Conservation (phyloP, 768 basidiomycete species). For the Favolaschia claudopus region DNA sequence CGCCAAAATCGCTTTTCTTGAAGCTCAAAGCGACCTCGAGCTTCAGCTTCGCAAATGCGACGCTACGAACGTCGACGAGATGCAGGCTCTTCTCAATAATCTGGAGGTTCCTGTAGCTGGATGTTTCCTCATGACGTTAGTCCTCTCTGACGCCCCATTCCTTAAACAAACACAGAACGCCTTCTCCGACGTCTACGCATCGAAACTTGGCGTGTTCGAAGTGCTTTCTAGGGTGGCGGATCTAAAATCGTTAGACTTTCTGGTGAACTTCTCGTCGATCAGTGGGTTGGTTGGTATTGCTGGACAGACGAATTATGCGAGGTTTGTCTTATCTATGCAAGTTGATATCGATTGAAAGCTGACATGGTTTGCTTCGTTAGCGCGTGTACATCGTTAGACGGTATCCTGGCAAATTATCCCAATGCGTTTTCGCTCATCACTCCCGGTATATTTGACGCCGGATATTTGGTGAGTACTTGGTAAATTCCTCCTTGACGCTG, state of each 20-base stretch:
- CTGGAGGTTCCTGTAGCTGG: not conserved
- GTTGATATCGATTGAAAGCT: too few relatives aligned
- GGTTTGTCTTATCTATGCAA: not conserved
- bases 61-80: not conserved
- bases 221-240: not conserved
- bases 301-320: conserved; percentile 6
- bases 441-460: conserved; percentile 5
- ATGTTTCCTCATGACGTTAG: conserved; percentile 12
- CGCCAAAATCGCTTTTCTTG: conserved; percentile 4
- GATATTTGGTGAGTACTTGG: conserved; percentile 5
- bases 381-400: conserved; percentile 9
- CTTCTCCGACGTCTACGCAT: not conserved
- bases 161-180: not conserved
- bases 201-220: conserved; percentile 1
- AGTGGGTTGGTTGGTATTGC: conserved; percentile 2
- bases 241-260: conserved; percentile 6
- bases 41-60: conserved; percentile 3
- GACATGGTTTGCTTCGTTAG: too few relatives aligned
- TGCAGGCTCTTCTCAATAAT: not conserved
- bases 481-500: too few relatives aligned
- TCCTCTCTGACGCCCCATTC: not conserved
- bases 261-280: conserved; percentile 3
- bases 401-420: not conserved
- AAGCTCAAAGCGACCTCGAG: not conserved
- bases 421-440: conserved; percentile 15